These are phyloP conservation scores for Echinosophora koreensis DNA, from an alignment of 306 rosid species.

Conservation along the genomic window DNA sequence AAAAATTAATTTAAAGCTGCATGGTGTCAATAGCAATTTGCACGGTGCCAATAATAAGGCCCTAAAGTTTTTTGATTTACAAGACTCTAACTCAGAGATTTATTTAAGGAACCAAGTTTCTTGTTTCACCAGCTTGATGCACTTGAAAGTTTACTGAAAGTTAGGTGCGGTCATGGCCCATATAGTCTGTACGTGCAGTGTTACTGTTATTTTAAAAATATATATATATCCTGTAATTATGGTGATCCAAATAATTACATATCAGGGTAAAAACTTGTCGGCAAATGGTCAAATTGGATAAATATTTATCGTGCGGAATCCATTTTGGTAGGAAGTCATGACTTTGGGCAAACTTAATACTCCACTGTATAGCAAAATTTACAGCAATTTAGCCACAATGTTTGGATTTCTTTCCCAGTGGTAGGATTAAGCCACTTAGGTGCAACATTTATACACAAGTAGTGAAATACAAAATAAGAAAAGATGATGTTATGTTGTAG, in stretches of 20 bases:
- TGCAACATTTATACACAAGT: not conserved
- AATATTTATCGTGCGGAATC: no score
- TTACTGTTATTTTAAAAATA: not conserved
- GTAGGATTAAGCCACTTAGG: not conserved
- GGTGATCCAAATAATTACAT: not conserved
- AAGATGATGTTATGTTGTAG: not conserved
- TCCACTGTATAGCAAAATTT: not conserved
- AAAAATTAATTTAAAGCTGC: no score
- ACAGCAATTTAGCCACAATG: not conserved
- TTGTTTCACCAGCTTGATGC: not conserved
- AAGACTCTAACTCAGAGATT: no score
- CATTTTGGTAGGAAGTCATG: not conserved
- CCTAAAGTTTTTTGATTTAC: no score
- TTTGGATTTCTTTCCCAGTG: not conserved
- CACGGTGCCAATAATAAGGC: no score
- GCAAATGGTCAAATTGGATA: no score
- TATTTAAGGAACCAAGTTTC: no score
- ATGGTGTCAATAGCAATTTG: no score
- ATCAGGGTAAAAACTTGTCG: no score
- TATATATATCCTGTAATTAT: not conserved
- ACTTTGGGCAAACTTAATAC: not conserved
- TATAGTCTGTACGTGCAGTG: not conserved
- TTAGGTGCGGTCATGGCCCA: not conserved
- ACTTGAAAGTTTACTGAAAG: not conserved
- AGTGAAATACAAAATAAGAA: not conserved